Conservation (phyloP, 2,329 filamentous ascomycete genomes). For the Sporothrix mexicana region DNA sequence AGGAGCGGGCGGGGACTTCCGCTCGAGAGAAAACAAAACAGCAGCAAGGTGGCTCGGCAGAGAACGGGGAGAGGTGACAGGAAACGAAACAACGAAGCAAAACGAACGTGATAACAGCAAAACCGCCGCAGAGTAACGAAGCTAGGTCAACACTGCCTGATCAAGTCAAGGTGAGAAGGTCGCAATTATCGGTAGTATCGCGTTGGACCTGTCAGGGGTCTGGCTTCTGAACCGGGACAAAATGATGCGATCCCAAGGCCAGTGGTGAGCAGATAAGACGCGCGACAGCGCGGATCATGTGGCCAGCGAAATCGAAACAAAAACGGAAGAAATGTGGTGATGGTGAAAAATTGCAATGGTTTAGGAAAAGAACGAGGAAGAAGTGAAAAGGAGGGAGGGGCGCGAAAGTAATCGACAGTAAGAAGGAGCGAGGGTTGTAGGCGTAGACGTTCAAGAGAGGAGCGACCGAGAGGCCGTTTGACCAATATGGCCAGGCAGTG, state of each 20-base stretch:
- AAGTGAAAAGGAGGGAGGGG: constrained; percentile 1
- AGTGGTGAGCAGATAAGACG: constrained; percentile 18
- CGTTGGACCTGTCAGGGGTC: constrained; percentile 23
- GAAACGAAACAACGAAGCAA: constrained; percentile 11
- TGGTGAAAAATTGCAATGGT: neutral
- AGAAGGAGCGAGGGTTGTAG: neutral
- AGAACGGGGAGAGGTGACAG: neutral
- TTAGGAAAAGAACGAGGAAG: neutral
- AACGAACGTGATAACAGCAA: neutral
- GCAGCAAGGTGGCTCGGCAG: neutral
- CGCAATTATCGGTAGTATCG: constrained; percentile 29
- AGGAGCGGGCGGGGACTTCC: neutral
- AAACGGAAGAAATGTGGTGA: neutral
- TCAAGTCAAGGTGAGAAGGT: constrained; percentile 13
- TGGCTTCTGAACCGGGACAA: constrained; percentile 21
- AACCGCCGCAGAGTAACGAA: neutral
- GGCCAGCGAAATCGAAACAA: neutral
- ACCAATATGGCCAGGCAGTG: constrained; percentile 16
- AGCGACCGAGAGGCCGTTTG: constrained; percentile 6
- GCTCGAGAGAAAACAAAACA: neutral
- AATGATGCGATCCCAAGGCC: constrained; percentile 22
- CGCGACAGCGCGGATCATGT: neutral
- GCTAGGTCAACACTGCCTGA: constrained; percentile 12
- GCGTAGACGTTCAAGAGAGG: neutral
- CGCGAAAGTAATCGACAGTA: neutral